A percentile compares a stretch with the other conserved stretches of the same genome.
phyloP scores from a whole-genome alignment of 495 filamentous ascomycete genomes.

The Copromyces sp. region DNA sequence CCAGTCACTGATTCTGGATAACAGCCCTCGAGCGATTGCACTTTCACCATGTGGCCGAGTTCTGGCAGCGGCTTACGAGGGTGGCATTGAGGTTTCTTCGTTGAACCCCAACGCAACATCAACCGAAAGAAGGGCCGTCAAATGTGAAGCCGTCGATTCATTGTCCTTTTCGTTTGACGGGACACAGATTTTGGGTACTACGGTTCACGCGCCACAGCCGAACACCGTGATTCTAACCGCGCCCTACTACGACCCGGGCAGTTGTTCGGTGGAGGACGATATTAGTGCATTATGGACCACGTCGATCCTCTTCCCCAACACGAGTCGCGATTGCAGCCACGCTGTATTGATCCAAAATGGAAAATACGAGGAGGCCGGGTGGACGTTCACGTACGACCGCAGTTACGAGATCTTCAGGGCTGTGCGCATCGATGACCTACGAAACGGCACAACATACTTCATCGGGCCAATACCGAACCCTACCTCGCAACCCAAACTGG shows the following conservation, averaged over 20 bases:
- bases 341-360: conserved; percentile 61
- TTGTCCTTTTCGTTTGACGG: conserved; percentile 78
- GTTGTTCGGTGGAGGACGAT: conserved; percentile 49
- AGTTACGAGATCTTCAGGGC: conserved; percentile 69
- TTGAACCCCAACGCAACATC: conserved; percentile 51
- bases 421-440: conserved; percentile 60
- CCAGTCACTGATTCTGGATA: conserved; percentile 61
- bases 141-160: conserved; percentile 68
- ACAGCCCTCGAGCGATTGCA: conserved; percentile 65
- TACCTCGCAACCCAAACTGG: conserved; percentile 32
- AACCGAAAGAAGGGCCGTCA: conserved; percentile 67
- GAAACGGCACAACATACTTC: conserved; percentile 73
- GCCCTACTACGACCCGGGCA: conserved; percentile 60
- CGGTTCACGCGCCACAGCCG: conserved; percentile 48
- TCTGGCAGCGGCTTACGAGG: conserved; percentile 76
- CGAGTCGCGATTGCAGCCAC: conserved; percentile 63
- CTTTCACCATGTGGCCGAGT: conserved; percentile 74
- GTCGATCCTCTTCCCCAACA: conserved; percentile 77
- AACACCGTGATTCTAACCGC: conserved; percentile 72
- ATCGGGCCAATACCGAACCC: conserved; percentile 51
- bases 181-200: conserved; percentile 75
- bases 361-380: conserved; percentile 60
- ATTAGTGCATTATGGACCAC: conserved; percentile 80
- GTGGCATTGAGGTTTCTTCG: conserved; percentile 77
- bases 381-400: conserved; percentile 72